Conservation (phyloP, 352 stramenopile species). For the Thraustotheca clavata region DNA sequence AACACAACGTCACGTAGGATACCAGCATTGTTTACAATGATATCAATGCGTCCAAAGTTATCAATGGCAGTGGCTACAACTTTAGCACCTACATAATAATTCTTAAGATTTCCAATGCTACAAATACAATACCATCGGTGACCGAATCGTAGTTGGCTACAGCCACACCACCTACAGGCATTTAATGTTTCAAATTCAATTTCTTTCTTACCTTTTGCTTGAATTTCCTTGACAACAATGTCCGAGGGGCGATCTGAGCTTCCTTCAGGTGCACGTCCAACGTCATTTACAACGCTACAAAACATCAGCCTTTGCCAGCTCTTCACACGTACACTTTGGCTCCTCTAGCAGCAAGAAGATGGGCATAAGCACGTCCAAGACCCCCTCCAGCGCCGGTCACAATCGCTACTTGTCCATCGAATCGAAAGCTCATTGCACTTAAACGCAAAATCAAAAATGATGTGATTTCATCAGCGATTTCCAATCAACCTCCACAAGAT, state of each 20-base stretch:
- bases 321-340: constrained; percentile 66
- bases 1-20: constrained; percentile 89
- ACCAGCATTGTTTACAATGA: constrained; percentile 91
- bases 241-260: constrained; percentile 32
- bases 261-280: constrained; percentile 32
- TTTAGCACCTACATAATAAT: constrained; percentile 36
- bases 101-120: not conserved
- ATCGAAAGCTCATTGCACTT: constrained; percentile 44
- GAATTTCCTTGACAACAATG: constrained; percentile 70
- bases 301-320: not conserved
- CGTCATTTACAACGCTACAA: constrained; percentile 66
- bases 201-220: constrained; percentile 47
- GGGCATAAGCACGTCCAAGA: constrained; percentile 64
- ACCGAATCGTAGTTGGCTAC: constrained; percentile 81
- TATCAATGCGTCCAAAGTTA: constrained; percentile 65
- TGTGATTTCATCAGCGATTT: not conserved
- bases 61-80: constrained; percentile 67
- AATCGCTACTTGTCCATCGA: constrained; percentile 65
- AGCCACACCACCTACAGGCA: constrained; percentile 40
- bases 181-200: constrained; percentile 1
- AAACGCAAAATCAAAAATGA: not conserved
- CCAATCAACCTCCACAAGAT: not conserved
- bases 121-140: constrained; percentile 30
- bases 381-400: constrained; percentile 66
- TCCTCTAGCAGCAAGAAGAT: constrained; percentile 60